phyloP scores from a whole-genome alignment of 2,329 filamentous ascomycete species.

The Mycogone perniciosa region DNA sequence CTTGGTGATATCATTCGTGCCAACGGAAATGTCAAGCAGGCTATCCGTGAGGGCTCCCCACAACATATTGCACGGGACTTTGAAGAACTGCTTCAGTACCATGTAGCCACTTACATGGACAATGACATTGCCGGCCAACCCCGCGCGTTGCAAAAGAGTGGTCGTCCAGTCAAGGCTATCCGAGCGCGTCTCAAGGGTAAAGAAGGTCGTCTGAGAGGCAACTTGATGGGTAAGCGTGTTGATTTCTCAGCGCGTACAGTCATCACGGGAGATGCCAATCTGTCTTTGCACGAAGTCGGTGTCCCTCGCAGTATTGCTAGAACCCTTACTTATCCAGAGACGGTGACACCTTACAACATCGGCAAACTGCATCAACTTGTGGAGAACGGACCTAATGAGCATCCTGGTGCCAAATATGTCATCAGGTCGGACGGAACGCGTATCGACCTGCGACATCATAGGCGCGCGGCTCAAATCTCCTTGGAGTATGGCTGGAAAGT shows the following conservation, averaged over 20 bases:
- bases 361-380: slow-evolving; percentile 84
- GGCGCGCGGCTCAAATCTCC: slow-evolving; percentile 76
- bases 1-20: slow-evolving; percentile 96
- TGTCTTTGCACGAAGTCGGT: slow-evolving; percentile 94
- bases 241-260: slow-evolving; percentile 99
- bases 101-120: slow-evolving; percentile 99
- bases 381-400: slow-evolving; percentile 87
- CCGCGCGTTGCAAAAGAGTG: slow-evolving; percentile 92
- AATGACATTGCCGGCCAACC: slow-evolving; percentile 97
- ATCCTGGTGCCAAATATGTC: slow-evolving; percentile 94
- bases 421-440: slow-evolving; percentile 88
- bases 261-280: slow-evolving; percentile 96
- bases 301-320: slow-evolving; percentile 90
- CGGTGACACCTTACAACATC: slow-evolving; percentile 97
- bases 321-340: slow-evolving; percentile 92
- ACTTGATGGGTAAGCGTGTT: slow-evolving; percentile 99
- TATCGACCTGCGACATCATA: slow-evolving; percentile 91
- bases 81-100: slow-evolving; percentile 87
- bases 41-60: slow-evolving; percentile 84
- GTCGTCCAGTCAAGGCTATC: slow-evolving; percentile 92
- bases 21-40: slow-evolving; percentile 89
- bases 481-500: slow-evolving; percentile 98
- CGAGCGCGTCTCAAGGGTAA: slow-evolving; percentile 97
- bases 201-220: slow-evolving; percentile 93
- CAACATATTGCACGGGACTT: slow-evolving; percentile 89